These are phyloP conservation scores for Ophiostoma sp. DNA, from an alignment of 2,329 filamentous ascomycete species.

Conservation along the genomic window DNA sequence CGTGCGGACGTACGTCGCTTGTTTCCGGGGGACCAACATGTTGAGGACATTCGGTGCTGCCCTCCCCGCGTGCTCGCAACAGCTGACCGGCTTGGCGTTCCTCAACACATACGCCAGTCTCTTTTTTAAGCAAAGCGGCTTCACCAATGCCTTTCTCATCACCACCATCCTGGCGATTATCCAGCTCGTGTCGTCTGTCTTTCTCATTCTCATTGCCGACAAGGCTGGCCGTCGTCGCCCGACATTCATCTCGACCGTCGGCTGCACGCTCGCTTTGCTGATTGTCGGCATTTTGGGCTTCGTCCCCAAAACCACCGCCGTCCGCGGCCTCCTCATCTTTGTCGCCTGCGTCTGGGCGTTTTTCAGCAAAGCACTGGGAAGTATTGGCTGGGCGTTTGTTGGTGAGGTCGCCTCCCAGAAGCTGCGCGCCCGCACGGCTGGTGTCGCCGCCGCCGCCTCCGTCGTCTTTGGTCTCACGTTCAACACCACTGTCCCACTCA, in stretches of 20 bases:
- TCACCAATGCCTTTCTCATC: constrained; percentile 32
- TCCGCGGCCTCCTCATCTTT: constrained; percentile 31
- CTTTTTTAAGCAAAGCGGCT: constrained; percentile 34
- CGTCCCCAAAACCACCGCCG: constrained; percentile 21
- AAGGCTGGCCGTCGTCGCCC: constrained; percentile 28
- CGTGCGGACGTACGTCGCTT: constrained; percentile 29
- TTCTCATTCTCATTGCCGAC: constrained; percentile 26
- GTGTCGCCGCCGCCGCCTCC: constrained; percentile 30
- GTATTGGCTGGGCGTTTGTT: constrained; percentile 31
- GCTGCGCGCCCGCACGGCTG: constrained; percentile 32
- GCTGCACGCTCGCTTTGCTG: constrained; percentile 26
- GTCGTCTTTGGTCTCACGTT: constrained; percentile 32
- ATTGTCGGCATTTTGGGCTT: constrained; percentile 28
- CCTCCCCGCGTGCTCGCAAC: constrained; percentile 29
- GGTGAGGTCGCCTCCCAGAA: constrained; percentile 33
- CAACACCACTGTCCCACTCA: constrained; percentile 31
- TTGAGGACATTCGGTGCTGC: constrained; percentile 28
- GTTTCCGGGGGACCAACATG: constrained; percentile 28
- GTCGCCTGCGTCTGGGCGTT: constrained; percentile 31
- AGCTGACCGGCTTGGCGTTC: constrained; percentile 32
- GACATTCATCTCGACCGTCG: constrained; percentile 23
- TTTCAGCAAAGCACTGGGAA: constrained; percentile 27
- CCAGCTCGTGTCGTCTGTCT: constrained; percentile 26
- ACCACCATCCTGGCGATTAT: constrained; percentile 30
- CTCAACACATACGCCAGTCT: constrained; percentile 32